Evolutionary conservation across 176 grass and related monocot species (phyloP).

Genomic region (Elaeis guineensis): DNA sequence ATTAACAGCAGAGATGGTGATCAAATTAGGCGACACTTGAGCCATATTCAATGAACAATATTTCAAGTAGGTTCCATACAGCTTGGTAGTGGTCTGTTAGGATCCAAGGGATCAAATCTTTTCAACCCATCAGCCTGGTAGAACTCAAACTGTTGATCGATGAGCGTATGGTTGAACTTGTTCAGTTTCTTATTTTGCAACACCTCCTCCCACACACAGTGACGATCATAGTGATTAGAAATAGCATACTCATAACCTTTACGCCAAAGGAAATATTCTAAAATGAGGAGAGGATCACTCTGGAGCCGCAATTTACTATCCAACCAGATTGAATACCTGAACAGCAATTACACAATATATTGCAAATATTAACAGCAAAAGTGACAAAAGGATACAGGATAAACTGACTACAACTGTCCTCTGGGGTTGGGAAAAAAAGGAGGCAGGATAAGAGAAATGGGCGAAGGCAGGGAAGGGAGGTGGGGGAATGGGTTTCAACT

Average conservation of each 20-base stretch:
- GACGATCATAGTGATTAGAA: slow-evolving; percentile 95
- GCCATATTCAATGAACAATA: too few species aligned
- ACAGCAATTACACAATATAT: not conserved
- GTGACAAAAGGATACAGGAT: too few species aligned
- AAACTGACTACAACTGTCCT: too few species aligned
- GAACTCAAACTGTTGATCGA: slow-evolving; percentile 96
- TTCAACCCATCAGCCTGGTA: slow-evolving; percentile 84
- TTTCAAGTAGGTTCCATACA: slow-evolving; percentile 45
- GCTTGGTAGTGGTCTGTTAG: slow-evolving; percentile 76
- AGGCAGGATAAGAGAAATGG: too few species aligned
- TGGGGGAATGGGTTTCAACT: too few species aligned
- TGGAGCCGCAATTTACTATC: slow-evolving; percentile 97
- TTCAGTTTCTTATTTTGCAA: slow-evolving; percentile 93
- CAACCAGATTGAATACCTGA: slow-evolving; percentile 97
- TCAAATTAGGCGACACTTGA: not conserved
- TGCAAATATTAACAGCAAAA: too few species aligned
- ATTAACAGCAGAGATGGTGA: slow-evolving; percentile 8
- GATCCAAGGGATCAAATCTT: slow-evolving; percentile 66
- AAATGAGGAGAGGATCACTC: slow-evolving; percentile 83
- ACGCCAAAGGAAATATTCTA: slow-evolving; percentile 96
- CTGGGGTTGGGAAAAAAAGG: too few species aligned
- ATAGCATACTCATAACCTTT: slow-evolving; percentile 91
- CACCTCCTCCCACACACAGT: slow-evolving; percentile 98
- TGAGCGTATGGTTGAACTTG: slow-evolving; percentile 94
- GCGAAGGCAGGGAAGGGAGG: too few species aligned